Conservation (phyloP, 768 basidiomycete species). For the Leccinum subtestaceum region DNA sequence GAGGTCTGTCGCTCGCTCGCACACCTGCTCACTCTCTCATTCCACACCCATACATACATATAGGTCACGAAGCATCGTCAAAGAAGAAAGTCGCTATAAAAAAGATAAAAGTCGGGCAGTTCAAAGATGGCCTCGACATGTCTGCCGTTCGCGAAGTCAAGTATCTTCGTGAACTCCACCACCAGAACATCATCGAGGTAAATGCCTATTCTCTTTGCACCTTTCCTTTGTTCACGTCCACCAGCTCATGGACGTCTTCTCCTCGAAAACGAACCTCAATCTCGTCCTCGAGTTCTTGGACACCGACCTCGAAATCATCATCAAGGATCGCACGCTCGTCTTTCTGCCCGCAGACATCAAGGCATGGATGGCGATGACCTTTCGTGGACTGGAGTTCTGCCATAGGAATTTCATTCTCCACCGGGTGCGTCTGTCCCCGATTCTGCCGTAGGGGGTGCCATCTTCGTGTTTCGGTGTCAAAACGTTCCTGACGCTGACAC, state of each 20-base stretch:
- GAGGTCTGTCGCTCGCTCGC: slow-evolving; percentile 49
- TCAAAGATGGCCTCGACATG: slow-evolving; percentile 99
- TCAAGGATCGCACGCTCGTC: slow-evolving; percentile 88
- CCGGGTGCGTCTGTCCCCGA: slow-evolving; percentile 56
- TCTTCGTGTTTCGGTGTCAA: slow-evolving; percentile 1
- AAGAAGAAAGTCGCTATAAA: slow-evolving; percentile 93
- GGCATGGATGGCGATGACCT: slow-evolving; percentile 98
- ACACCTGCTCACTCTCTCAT: neutral
- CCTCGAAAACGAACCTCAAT: slow-evolving; percentile 93
- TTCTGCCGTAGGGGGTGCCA: slow-evolving; percentile 12
- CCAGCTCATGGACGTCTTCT: slow-evolving; percentile 95
- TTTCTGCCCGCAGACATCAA: slow-evolving; percentile 97
- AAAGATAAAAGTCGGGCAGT: slow-evolving; percentile 95
- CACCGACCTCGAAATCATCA: slow-evolving; percentile 94
- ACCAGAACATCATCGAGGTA: slow-evolving; percentile 94
- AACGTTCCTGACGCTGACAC: slow-evolving; percentile 11
- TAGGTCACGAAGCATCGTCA: slow-evolving; percentile 73
- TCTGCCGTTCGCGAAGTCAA: slow-evolving; percentile 98
- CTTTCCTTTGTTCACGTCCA: neutral
- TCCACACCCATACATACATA: slow-evolving; percentile 40
- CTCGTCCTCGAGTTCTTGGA: slow-evolving; percentile 96
- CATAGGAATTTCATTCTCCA: slow-evolving; percentile 93
- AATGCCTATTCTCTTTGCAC: slow-evolving; percentile 7
- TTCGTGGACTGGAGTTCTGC: slow-evolving; percentile 97
- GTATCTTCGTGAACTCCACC: slow-evolving; percentile 89